Base-by-base conservation (phyloP, 148 eudicot genomes). In the Heliamphora exappendiculata region DNA sequence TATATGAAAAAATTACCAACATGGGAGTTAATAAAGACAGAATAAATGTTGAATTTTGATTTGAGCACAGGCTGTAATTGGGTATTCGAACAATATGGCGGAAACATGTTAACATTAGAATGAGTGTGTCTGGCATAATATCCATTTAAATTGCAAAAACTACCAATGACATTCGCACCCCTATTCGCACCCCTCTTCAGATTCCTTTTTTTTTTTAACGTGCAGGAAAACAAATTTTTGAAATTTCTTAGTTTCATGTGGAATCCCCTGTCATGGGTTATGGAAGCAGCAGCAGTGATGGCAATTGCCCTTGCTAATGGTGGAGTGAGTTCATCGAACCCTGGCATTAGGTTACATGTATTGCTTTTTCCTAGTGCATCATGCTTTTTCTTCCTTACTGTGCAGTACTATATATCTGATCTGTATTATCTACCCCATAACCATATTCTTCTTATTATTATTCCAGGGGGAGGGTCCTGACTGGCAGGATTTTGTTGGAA, bases 241-340 rank as follows among this genome's bases (percentile, higher is more conserved):
- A 90, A 88, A 78, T 90, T 90, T 85, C 92, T 90, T 33, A 57
- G 94, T 85, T 90, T 90, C 79, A 90, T 90, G 94, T 90, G 94
- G 94, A 90, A 90, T 82, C 93, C 93, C 53, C 77, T 90, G 80
- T 90, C 93, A 37, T 90, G 91, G 94, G 91, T 90, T 62, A 90
- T 90, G 94, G 94, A 90, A 86, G 92, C 92, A 72, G 94, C 94
- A 17, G 94, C 94, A 50, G 74, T 87, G 70, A 90, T 90, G 94
- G 94, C 94, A 14, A 85, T 90, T 71, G 86, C 76, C 72, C 90
- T 90, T 55, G 94, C 94, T 58, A 90, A 90, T 77, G 94, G 94
- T 69, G 94, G 94, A 75, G 94, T 90, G 82, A 83, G 89, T 84
- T 69, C 34, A 72, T 70, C 45, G 41, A 57, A 71, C 74, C 69